A percentile compares a stretch with the other conserved stretches of the same genome.
Conservation (phyloP, 2,329 filamentous ascomycete species). For the Cladophialophora psammophila region DNA sequence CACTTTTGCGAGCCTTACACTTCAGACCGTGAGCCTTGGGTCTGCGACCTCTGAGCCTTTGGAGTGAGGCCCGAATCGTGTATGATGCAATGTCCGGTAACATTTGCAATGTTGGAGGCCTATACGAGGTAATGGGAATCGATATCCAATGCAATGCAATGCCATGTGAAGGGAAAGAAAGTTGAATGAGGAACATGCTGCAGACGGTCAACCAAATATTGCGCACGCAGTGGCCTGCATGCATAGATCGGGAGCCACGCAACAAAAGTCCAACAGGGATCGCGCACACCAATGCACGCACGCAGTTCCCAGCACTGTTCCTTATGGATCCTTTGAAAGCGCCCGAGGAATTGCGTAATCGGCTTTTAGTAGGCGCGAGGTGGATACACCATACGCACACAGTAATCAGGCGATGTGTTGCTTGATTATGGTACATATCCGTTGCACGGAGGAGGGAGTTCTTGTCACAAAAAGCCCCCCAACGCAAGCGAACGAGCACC, state of each 20-base stretch:
- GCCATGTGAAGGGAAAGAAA: not conserved
- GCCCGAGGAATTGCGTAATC: not conserved
- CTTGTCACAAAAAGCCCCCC: too few relatives aligned
- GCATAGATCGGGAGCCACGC: too few relatives aligned
- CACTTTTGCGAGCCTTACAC: not conserved
- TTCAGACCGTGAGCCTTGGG: not conserved
- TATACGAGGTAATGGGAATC: not conserved
- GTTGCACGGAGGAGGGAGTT: too few relatives aligned
- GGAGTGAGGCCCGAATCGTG: not conserved
- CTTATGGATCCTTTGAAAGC: not conserved
- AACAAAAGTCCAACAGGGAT: too few relatives aligned
- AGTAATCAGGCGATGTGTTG: too few relatives aligned
- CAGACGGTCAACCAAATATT: too few relatives aligned
- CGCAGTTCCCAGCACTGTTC: not conserved
- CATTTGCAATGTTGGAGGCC: not conserved
- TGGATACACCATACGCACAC: too few relatives aligned
- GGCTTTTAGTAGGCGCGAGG: too few relatives aligned
- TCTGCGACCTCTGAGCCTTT: not conserved
- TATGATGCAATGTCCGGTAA: not conserved
- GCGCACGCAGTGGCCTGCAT: too few relatives aligned
- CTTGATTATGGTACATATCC: too few relatives aligned
- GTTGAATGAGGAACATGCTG: not conserved
- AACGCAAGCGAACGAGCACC: too few relatives aligned
- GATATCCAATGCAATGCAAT: not conserved
- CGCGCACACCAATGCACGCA: too few relatives aligned